Conservation (phyloP, 192 early-diverging fungal species). For the Coemansia furcata region DNA sequence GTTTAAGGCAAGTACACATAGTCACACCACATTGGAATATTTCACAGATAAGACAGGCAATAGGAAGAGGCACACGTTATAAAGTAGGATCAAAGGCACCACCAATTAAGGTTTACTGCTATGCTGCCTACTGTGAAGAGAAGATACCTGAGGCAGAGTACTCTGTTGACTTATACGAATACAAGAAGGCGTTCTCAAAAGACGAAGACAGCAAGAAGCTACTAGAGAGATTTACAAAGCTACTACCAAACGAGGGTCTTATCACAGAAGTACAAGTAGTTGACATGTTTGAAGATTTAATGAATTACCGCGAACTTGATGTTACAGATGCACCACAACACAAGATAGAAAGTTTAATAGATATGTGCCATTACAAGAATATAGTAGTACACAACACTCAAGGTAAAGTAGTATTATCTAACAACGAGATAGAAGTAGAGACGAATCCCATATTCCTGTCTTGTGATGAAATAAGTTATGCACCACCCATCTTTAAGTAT, state of each 20-base stretch:
- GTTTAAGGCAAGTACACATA: conserved; percentile 9
- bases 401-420: not conserved
- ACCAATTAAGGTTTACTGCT: conserved; percentile 12
- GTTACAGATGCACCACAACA: not conserved
- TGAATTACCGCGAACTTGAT: not conserved
- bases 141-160: not conserved
- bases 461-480: too few species aligned
- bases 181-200: conserved; percentile 12
- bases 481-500: not conserved
- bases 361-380: not conserved
- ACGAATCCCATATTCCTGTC: not conserved
- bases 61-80: conserved; percentile 21
- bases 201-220: not conserved
- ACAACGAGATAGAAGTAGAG: not conserved
- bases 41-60: conserved; percentile 13
- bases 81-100: not conserved
- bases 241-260: not conserved
- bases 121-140: conserved; percentile 2
- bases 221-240: not conserved
- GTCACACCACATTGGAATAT: conserved; percentile 23
- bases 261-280: not conserved
- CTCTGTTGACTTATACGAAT: conserved; percentile 22
- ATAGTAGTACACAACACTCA: not conserved
- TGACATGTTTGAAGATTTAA: not conserved
- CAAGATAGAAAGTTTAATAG: not conserved